Evolutionary conservation across 495 filamentous ascomycete species (phyloP).

Genomic region (Penicillium daleae): DNA sequence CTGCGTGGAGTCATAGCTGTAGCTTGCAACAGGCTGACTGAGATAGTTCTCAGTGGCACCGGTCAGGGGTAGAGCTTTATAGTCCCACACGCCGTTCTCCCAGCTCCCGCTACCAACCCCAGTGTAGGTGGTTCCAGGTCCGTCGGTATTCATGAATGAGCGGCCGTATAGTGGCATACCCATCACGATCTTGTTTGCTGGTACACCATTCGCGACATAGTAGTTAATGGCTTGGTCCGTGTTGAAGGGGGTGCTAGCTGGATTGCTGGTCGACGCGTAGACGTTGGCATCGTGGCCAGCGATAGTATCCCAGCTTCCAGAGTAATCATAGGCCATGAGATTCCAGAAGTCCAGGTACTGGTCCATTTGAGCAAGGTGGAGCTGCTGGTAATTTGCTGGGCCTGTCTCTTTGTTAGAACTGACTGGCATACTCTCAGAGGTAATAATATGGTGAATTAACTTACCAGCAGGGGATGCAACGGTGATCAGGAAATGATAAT

Average conservation of each 20-base stretch:
- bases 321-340: slow-evolving; percentile 80
- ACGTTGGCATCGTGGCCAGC: slow-evolving; percentile 80
- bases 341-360: slow-evolving; percentile 69
- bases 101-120: slow-evolving; percentile 70
- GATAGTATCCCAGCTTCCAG: slow-evolving; percentile 68
- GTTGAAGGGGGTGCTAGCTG: slow-evolving; percentile 67
- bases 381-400: slow-evolving; percentile 60
- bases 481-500: slow-evolving; percentile 67
- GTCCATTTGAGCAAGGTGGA: slow-evolving; percentile 67
- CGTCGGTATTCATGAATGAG: slow-evolving; percentile 71
- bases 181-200: slow-evolving; percentile 70
- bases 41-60: slow-evolving; percentile 30
- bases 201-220: slow-evolving; percentile 66
- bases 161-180: slow-evolving; percentile 89
- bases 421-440: background rate
- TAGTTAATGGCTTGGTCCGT: slow-evolving; percentile 64
- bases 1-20: slow-evolving; percentile 63
- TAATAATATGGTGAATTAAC: background rate
- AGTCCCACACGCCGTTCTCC: slow-evolving; percentile 83
- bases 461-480: slow-evolving; percentile 62
- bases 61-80: slow-evolving; percentile 58
- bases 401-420: slow-evolving; percentile 40
- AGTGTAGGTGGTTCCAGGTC: slow-evolving; percentile 67
- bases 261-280: slow-evolving; percentile 54
- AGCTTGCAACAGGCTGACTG: slow-evolving; percentile 54